Evolutionary conservation across 345 rosid genomes (phyloP).

Genomic region (Toxicodendron radicans): DNA sequence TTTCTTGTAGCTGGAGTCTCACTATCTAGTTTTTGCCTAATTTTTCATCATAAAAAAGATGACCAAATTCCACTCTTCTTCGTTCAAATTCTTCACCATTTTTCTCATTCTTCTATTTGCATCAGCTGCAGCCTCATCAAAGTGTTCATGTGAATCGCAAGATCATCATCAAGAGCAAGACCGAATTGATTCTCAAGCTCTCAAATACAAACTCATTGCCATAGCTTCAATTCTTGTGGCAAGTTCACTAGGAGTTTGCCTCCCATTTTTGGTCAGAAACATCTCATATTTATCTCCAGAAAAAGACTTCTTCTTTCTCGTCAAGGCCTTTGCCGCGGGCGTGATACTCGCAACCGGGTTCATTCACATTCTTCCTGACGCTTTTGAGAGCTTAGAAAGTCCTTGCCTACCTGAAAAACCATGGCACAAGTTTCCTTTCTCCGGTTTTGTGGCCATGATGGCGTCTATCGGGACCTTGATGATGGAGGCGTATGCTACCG

Average conservation of each 20-base stretch:
- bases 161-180: too few species aligned
- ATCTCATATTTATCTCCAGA: constrained; percentile 44
- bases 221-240: constrained; percentile 52
- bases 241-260: constrained; percentile 43
- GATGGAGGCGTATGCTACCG: constrained; percentile 47
- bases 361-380: constrained; percentile 54
- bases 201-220: constrained; percentile 39
- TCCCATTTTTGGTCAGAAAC: constrained; percentile 42
- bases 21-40: too few species aligned
- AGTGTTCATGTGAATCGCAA: too few species aligned
- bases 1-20: too few species aligned
- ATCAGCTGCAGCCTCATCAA: too few species aligned
- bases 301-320: constrained; percentile 37
- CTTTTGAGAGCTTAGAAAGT: constrained; percentile 40
- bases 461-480: constrained; percentile 44
- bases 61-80: too few species aligned
- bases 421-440: constrained; percentile 50
- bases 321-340: constrained; percentile 58
- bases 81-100: too few species aligned
- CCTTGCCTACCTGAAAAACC: constrained; percentile 45
- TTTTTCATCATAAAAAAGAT: too few species aligned
- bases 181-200: constrained; percentile 8
- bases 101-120: too few species aligned
- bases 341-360: constrained; percentile 55
- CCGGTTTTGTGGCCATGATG: constrained; percentile 51